Conservation (phyloP, 805 yeast species). For the Saccharomycopsis lassenensis region DNA sequence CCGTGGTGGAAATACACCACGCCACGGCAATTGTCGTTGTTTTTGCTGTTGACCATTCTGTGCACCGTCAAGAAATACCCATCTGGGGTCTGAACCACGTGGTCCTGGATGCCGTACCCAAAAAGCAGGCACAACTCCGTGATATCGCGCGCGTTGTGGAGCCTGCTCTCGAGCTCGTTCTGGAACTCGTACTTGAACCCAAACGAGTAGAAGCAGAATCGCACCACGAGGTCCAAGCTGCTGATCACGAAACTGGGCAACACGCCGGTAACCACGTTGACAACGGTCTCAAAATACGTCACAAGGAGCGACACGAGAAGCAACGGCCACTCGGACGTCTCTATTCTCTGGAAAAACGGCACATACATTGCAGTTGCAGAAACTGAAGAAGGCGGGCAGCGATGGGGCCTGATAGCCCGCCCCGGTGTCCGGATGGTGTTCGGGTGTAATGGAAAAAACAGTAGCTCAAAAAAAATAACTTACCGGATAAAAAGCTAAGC, state of each 20-base stretch:
- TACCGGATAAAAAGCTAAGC: too few relatives aligned
- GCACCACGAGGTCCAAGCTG: conserved; percentile 24
- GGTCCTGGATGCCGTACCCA: conserved; percentile 66
- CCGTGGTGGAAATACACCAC: conserved; percentile 80
- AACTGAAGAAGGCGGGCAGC: background rate
- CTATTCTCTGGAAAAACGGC: conserved; percentile 37
- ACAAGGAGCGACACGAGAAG: conserved; percentile 33
- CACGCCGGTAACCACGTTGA: conserved; percentile 33
- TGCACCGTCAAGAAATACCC: conserved; percentile 62
- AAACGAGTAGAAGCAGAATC: conserved; percentile 13
- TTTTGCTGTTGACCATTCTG: conserved; percentile 27
- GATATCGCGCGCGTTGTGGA: conserved; percentile 42
- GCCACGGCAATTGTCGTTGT: conserved; percentile 33
- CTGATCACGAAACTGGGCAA: conserved; percentile 35
- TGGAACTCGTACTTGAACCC: background rate
- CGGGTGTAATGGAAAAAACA: background rate
- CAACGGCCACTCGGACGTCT: conserved; percentile 39
- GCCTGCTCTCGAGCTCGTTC: conserved; percentile 14
- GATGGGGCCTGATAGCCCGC: background rate
- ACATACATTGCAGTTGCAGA: conserved; percentile 23
- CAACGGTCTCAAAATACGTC: conserved; percentile 39
- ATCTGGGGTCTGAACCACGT: conserved; percentile 60
- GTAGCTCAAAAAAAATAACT: background rate
- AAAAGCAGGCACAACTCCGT: conserved; percentile 56
- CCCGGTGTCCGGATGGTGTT: background rate